Evolutionary conservation across 1,284 basidiomycete species (phyloP).

Genomic region (Cutaneotrichosporon curvatum): DNA sequence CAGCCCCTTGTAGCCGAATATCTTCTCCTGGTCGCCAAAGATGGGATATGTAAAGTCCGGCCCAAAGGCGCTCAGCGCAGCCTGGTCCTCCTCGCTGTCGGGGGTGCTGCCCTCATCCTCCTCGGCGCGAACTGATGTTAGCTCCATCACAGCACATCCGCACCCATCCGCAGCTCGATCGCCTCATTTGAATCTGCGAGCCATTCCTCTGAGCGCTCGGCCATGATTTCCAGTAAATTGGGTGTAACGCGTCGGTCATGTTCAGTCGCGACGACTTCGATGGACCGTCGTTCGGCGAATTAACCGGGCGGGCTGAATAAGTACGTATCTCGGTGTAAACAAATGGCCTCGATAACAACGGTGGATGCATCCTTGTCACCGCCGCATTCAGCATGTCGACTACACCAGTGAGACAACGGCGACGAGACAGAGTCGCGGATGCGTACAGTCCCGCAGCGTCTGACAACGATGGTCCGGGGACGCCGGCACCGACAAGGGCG

Average conservation of each 20-base stretch:
- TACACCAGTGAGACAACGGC: background rate
- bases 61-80: slow-evolving; percentile 58
- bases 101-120: slow-evolving; percentile 26
- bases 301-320: no score
- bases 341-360: no score
- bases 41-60: slow-evolving; percentile 89
- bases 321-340: no score
- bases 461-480: slow-evolving; percentile 21
- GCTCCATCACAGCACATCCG: slow-evolving; percentile 14
- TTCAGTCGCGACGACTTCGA: no score
- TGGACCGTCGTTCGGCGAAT: no score
- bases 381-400: background rate
- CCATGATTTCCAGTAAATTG: background rate
- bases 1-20: slow-evolving; percentile 86
- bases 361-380: no score
- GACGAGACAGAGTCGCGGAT: background rate
- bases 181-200: slow-evolving; percentile 64
- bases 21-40: slow-evolving; percentile 91
- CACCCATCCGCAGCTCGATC: slow-evolving; percentile 64
- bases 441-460: background rate
- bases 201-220: slow-evolving; percentile 26
- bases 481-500: slow-evolving; percentile 30
- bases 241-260: no score
- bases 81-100: slow-evolving; percentile 49
- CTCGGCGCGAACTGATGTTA: slow-evolving; percentile 50